Conservation (phyloP, 164 flowering plant species). For the Magnolia kwangsiensis region DNA sequence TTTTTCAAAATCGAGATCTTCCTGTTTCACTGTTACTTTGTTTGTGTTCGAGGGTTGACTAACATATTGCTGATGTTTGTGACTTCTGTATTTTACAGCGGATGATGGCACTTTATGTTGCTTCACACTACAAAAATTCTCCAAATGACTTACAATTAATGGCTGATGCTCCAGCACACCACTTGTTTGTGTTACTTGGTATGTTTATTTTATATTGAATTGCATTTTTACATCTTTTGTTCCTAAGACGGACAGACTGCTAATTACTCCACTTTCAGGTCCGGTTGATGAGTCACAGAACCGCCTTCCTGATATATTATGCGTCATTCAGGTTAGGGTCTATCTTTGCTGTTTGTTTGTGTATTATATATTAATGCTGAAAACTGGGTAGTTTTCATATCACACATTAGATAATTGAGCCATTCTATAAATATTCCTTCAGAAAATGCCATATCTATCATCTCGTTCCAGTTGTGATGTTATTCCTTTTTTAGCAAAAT, state of each 20-base stretch:
- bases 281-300: conserved; percentile 93
- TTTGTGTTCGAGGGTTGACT: neutral
- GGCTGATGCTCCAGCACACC: conserved; percentile 99
- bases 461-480: too few species aligned
- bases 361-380: neutral
- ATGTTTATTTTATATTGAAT: conserved; percentile 10
- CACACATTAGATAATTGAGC: too few species aligned
- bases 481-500: too few species aligned
- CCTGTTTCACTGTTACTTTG: neutral
- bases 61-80: neutral
- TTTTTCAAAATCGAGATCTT: neutral
- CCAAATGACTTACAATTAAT: conserved; percentile 93
- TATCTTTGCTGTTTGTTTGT: neutral
- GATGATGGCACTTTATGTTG: conserved; percentile 97
- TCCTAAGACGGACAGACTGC: neutral
- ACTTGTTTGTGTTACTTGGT: conserved; percentile 96
- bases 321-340: conserved; percentile 84
- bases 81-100: conserved; percentile 44
- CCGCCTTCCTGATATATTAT: conserved; percentile 88
- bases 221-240: neutral
- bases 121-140: conserved; percentile 97
- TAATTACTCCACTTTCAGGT: conserved; percentile 42
- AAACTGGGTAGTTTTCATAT: too few species aligned
- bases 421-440: too few species aligned
- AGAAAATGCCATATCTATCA: too few species aligned